Conservation (phyloP, 306 rosid species). For the Fagus sylvatica region DNA sequence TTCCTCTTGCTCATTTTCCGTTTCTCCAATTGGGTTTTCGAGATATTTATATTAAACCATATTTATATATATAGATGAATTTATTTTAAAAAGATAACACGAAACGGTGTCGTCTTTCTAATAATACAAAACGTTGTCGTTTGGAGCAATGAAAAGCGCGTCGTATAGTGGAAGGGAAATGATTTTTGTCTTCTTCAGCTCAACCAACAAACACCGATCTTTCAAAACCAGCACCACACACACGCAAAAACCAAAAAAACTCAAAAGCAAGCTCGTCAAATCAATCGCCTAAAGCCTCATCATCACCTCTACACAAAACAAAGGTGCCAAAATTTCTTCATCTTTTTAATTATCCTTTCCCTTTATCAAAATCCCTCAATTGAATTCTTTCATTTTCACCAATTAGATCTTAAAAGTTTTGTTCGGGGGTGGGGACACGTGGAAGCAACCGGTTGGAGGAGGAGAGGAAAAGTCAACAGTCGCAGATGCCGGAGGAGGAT, state of each 20-base stretch:
- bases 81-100: too few relatives aligned
- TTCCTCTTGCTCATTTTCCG: conserved; percentile 34
- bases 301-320: too few relatives aligned
- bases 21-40: neutral
- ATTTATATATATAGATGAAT: neutral
- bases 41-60: neutral
- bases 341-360: too few relatives aligned
- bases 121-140: too few relatives aligned
- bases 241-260: neutral
- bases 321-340: too few relatives aligned
- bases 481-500: conserved; percentile 88
- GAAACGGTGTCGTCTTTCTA: neutral
- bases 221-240: conserved; percentile 20
- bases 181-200: conserved; percentile 23
- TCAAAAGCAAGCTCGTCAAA: too few relatives aligned
- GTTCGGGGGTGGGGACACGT: neutral
- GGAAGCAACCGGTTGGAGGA: conserved; percentile 20
- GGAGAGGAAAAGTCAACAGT: conserved; percentile 16
- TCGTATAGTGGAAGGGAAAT: too few relatives aligned
- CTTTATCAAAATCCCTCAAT: too few relatives aligned
- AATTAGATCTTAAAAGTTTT: too few relatives aligned
- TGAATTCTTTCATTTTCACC: too few relatives aligned
- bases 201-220: conserved; percentile 33
- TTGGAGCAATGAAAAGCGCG: too few relatives aligned
- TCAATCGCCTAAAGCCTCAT: too few relatives aligned